phyloP scores from a whole-genome alignment of 2,329 filamentous ascomycete genomes.

The Mycogone perniciosa region DNA sequence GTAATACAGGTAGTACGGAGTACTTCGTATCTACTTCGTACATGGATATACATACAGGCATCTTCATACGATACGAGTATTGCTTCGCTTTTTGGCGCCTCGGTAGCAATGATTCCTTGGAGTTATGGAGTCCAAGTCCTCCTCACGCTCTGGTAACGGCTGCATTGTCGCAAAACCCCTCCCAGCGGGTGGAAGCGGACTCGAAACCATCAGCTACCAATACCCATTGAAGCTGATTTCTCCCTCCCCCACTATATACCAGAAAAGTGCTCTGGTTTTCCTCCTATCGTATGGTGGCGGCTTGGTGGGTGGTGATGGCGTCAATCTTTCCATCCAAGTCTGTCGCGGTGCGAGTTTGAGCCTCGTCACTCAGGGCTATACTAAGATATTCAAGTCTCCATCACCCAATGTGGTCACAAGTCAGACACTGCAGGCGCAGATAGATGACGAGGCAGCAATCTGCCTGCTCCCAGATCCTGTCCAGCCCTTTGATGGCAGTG shows the following conservation, averaged over 20 bases:
- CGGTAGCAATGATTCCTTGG: no score
- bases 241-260: slow-evolving; percentile 58
- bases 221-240: slow-evolving; percentile 94
- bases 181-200: slow-evolving; percentile 63
- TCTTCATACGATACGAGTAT: no score
- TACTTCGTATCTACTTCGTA: no score
- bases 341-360: slow-evolving; percentile 59
- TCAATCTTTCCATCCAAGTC: slow-evolving; percentile 66
- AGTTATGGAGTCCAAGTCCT: slow-evolving; percentile 52
- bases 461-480: slow-evolving; percentile 83
- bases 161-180: slow-evolving; percentile 66
- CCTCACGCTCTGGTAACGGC: slow-evolving; percentile 71
- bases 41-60: no score
- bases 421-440: slow-evolving; percentile 47
- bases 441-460: slow-evolving; percentile 47
- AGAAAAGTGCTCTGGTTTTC: slow-evolving; percentile 72
- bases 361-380: slow-evolving; percentile 70
- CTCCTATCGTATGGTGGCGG: slow-evolving; percentile 92
- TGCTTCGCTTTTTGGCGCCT: no score
- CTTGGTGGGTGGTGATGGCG: slow-evolving; percentile 78
- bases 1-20: no score
- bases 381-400: slow-evolving; percentile 87
- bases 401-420: slow-evolving; percentile 48
- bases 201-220: slow-evolving; percentile 75
- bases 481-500: slow-evolving; percentile 79